Evolutionary conservation across 345 rosid species (phyloP).

Genomic region (Diplotaxis tenuifolia): DNA sequence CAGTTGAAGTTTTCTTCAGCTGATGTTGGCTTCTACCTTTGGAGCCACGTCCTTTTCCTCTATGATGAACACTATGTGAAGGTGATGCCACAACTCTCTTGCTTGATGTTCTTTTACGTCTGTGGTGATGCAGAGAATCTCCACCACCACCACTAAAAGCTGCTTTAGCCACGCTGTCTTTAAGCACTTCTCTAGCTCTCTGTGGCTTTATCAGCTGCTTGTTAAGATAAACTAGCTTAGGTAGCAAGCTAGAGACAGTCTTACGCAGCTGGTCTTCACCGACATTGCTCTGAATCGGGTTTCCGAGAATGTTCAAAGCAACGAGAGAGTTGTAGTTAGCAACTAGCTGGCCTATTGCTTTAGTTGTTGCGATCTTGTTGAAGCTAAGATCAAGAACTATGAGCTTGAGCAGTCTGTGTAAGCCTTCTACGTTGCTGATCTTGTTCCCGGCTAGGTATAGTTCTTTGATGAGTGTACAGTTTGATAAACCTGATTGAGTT

Average conservation of each 20-base stretch:
- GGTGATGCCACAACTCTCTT: constrained; percentile 32
- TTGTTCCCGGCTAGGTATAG: constrained; percentile 89
- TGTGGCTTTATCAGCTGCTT: constrained; percentile 77
- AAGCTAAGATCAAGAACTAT: constrained; percentile 85
- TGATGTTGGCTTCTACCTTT: constrained; percentile 43
- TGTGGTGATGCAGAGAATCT: constrained; percentile 34
- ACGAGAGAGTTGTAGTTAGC: constrained; percentile 77
- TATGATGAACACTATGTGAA: constrained; percentile 31
- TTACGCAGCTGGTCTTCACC: constrained; percentile 78
- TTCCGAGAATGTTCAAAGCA: constrained; percentile 80
- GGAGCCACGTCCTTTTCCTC: constrained; percentile 32
- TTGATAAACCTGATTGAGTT: constrained; percentile 67
- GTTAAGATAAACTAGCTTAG: constrained; percentile 77
- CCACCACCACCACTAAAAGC: constrained; percentile 67
- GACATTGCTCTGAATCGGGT: constrained; percentile 68
- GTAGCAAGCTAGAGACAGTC: constrained; percentile 69
- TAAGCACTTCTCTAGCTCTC: constrained; percentile 65
- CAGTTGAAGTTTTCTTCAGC: constrained; percentile 27
- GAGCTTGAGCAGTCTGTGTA: constrained; percentile 87
- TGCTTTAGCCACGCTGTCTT: constrained; percentile 77
- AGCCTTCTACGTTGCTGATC: constrained; percentile 78
- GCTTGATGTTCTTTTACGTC: constrained; percentile 25
- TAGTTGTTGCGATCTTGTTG: constrained; percentile 86
- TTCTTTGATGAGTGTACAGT: constrained; percentile 80
- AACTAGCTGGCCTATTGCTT: constrained; percentile 86